These are phyloP conservation scores for Alternaria sp. DNA, from an alignment of 2,329 filamentous ascomycete species.

Conservation along the genomic window DNA sequence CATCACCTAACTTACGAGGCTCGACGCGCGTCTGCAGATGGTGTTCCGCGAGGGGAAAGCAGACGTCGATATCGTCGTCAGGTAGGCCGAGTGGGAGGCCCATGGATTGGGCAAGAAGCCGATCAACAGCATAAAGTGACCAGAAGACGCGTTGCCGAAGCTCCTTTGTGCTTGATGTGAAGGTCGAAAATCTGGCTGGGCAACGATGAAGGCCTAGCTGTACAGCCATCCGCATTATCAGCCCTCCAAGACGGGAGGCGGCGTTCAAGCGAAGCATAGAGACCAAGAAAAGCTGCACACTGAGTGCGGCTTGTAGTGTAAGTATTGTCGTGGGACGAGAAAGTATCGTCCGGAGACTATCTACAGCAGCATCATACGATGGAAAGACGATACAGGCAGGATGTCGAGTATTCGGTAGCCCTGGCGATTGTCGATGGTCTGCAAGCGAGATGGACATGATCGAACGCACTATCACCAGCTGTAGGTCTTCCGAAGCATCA, in stretches of 20 bases:
- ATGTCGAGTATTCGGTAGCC: conserved; percentile 33
- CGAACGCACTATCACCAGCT: conserved; percentile 55
- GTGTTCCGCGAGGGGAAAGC: conserved; percentile 58
- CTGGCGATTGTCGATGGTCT: conserved; percentile 55
- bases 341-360: conserved; percentile 56
- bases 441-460: conserved; percentile 62
- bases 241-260: conserved; percentile 62
- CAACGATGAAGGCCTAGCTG: conserved; percentile 66
- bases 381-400: conserved; percentile 56
- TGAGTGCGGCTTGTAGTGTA: conserved; percentile 57
- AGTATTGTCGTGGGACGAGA: conserved; percentile 56
- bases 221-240: conserved; percentile 62
- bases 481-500: conserved; percentile 30
- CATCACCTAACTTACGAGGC: conserved; percentile 10
- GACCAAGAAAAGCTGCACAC: conserved; percentile 61
- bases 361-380: conserved; percentile 58
- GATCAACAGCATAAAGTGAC: conserved; percentile 63
- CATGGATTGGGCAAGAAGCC: conserved; percentile 63
- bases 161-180: conserved; percentile 54
- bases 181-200: conserved; percentile 59
- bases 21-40: conserved; percentile 41
- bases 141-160: conserved; percentile 63
- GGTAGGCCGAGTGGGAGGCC: conserved; percentile 62
- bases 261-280: conserved; percentile 64
- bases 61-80: conserved; percentile 66